A percentile compares a stretch with the other conserved stretches of the same genome.
These are phyloP conservation scores for Vicia villosa DNA, from an alignment of 306 rosid genomes.

Conservation along the genomic window DNA sequence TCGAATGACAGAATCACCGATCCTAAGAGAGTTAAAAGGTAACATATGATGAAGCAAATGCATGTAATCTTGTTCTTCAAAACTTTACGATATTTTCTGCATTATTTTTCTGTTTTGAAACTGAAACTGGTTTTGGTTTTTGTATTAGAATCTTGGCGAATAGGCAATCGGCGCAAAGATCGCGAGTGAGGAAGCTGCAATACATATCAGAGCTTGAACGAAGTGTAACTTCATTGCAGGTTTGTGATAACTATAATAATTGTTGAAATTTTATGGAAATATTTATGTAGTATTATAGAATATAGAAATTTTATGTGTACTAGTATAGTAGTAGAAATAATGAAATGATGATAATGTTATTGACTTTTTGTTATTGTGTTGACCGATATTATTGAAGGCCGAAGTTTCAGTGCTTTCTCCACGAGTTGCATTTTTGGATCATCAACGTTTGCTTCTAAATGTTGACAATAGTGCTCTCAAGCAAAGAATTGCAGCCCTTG, in stretches of 20 bases:
- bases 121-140: background rate
- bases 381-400: constrained; percentile 55
- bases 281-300: background rate
- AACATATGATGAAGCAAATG: background rate
- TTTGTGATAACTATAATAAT: constrained; percentile 17
- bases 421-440: constrained; percentile 90
- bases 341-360: background rate
- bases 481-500: constrained; percentile 98
- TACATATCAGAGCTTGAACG: constrained; percentile 97
- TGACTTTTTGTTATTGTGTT: constrained; percentile 21
- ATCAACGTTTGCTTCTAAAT: constrained; percentile 93
- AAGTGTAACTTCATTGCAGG: constrained; percentile 93
- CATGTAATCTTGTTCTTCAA: background rate
- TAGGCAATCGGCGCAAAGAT: constrained; percentile 97
- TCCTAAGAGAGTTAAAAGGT: constrained; percentile 95
- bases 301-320: background rate
- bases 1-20: constrained; percentile 65
- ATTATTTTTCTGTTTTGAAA: background rate
- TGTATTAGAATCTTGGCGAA: constrained; percentile 84
- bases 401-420: constrained; percentile 95
- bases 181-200: constrained; percentile 95
- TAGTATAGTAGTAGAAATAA: background rate
- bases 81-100: background rate
- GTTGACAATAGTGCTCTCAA: constrained; percentile 97
- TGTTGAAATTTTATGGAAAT: too few relatives aligned